Base-by-base conservation (phyloP, 1,139 yeast species). In the Nakaseomyces bracarensis region DNA sequence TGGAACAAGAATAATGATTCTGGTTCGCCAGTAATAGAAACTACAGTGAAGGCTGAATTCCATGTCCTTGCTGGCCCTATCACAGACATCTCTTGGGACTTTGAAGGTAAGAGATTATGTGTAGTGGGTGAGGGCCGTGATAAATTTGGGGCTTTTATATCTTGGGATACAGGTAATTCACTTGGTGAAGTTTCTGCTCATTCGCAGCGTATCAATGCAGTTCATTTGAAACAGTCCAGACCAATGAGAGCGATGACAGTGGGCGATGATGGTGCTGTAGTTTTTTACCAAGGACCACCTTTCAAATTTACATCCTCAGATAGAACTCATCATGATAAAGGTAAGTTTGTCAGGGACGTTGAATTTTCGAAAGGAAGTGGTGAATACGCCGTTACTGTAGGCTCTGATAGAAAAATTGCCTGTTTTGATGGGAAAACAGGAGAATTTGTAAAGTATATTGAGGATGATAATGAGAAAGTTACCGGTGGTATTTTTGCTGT, bases 91-190 rank as follows among this genome's bases (percentile, higher is more conserved):
- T 80, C 89, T 1, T 93, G 97, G 98, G 98, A 93, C 60, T 82
- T 82, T 16, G 98, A 93, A 55, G 77, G 80, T 40, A 69, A 79
- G 45, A 72, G 98, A 50, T 67, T 93, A 43, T 84, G 93, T 58
- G 96, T 96, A 1, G 97, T 89, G 9, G 99, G 99, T 42, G 82
- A 84, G 54, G 97, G 98, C 39, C 82, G 82, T 55, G 96, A 89
- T 55, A 74, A 82, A 50, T 87, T 77, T 57, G 98, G 97, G 3
- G 96, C 84, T 54, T 89, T 95, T 48, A 86, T 91, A 58, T 77
- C 95, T 5, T 83, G 84, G 74, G 99, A 91, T 60, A 74, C 95
- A 1, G 98, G 98, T 44, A 91, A 91, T 63, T 77, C 96, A 9
- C 80, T 91, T 37, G 99, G 98, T 42, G 97, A 91, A 60, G 82